Percentiles rank a stretch among this genome's conserved stretches.
Conservation (phyloP, 2,329 filamentous ascomycete genomes). For the Alternaria sp. region DNA sequence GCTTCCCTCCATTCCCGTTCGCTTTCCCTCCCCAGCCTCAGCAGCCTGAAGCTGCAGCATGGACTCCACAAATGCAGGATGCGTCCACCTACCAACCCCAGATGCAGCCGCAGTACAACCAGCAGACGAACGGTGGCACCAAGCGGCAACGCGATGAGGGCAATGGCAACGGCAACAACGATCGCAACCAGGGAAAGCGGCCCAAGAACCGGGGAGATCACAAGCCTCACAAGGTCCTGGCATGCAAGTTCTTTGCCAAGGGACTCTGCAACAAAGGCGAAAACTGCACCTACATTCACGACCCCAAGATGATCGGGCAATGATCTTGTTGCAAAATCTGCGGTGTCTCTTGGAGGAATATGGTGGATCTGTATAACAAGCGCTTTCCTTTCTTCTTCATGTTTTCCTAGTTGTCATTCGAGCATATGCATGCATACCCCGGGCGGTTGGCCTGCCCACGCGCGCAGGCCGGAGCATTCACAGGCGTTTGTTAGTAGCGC, state of each 20-base stretch:
- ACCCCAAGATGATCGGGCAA: conserved; percentile 40
- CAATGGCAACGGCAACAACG: conserved; percentile 32
- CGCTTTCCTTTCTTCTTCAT: conserved; percentile 3
- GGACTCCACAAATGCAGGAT: conserved; percentile 23
- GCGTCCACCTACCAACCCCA: conserved; percentile 14
- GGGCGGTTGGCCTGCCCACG: conserved; percentile 10
- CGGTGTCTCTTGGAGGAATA: background rate
- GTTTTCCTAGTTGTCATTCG: conserved; percentile 10
- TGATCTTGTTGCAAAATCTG: background rate
- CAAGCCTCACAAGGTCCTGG: conserved; percentile 50
- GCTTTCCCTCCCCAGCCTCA: conserved; percentile 20
- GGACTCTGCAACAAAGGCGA: conserved; percentile 76
- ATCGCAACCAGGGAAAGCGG: conserved; percentile 61
- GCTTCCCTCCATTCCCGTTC: conserved; percentile 24
- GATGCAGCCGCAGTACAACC: conserved; percentile 25
- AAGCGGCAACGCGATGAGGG: conserved; percentile 47
- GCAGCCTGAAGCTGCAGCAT: conserved; percentile 15
- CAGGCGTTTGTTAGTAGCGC: conserved; percentile 24
- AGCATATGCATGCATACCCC: conserved; percentile 32
- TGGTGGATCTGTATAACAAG: conserved; percentile 10
- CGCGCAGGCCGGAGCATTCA: conserved; percentile 22
- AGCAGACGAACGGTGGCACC: conserved; percentile 39
- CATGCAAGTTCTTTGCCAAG: conserved; percentile 73
- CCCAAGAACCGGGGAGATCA: conserved; percentile 29
- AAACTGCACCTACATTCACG: conserved; percentile 76